Evolutionary conservation across 2,329 filamentous ascomycete species (phyloP), one percentile per base, ranked within the genome.

Genomic region (Emergomyces orientalis): DNA sequence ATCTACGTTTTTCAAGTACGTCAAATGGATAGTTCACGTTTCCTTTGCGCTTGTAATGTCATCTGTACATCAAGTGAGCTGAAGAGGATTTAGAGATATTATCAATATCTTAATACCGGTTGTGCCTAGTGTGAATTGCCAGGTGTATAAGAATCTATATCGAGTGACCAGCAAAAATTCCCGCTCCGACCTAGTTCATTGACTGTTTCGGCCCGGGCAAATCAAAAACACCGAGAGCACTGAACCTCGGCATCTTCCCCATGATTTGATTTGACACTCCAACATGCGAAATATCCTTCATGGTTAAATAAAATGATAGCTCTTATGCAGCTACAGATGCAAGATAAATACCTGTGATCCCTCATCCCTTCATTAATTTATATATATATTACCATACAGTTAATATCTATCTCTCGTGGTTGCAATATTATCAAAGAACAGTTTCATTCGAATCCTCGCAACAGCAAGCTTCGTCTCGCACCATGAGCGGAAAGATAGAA

Each of bases 401-500:
- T 54, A 4, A 37, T 27, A 3, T 51, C 22, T 51, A 51, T 14
- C 47, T 51, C 22, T 27, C 22, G 11, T 51, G 17, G 13, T 49
- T 11, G 43, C 5, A 51, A 51, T 27, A 34, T 34, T 7, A 1
- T n/a, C 13, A 34, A 55, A 13, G 19, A 39, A 37, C 37, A 25
- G 27, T n/a, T 11, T 6, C 8, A 34, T 30, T 17, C 13, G 14
- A 63, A 58, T 11, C 3, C 34, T 43, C 17, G 2, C 32, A 39
- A 34, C 58, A 19, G 9, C 34, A 32, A 51, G n/a, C 39, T 55
- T 47, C 11, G 32, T 57, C 43, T 47, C 30, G 25, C 51, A 54
- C 17, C 2, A 88, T 88, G 86, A 78, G 78, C 25, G 80, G 82
- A 61, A 81, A 81, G 62, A 88, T 90, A 67, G 85, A 87, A 65